Conservation (phyloP, 2,329 filamentous ascomycete species). For the Tolypocladium album region DNA sequence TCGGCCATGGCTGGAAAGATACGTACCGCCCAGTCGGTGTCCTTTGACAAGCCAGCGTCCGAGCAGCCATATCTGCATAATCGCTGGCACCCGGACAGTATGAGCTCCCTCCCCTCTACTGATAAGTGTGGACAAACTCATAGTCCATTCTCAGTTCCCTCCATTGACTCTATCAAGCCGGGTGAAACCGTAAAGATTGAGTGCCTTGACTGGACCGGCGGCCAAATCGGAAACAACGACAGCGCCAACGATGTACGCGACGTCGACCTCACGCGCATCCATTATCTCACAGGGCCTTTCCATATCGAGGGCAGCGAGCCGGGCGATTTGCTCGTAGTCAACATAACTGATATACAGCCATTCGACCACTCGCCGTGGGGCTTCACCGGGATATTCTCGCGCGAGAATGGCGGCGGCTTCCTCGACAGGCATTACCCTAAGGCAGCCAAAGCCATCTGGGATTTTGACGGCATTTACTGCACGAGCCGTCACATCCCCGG, state of each 20-base stretch:
- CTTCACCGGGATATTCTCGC: constrained; percentile 74
- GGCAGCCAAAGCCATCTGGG: constrained; percentile 55
- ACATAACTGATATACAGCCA: constrained; percentile 90
- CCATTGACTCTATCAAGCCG: constrained; percentile 61
- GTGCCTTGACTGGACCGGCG: constrained; percentile 76
- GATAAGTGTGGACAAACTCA: background rate
- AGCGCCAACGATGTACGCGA: constrained; percentile 79
- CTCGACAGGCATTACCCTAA: constrained; percentile 79
- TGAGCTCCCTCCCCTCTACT: constrained; percentile 6
- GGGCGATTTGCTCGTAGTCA: constrained; percentile 74
- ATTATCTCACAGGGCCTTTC: constrained; percentile 85
- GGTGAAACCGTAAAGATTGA: constrained; percentile 89
- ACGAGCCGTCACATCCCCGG: constrained; percentile 78
- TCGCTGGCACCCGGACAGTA: constrained; percentile 87
- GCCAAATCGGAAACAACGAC: constrained; percentile 83
- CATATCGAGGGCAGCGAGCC: constrained; percentile 76
- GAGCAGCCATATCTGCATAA: constrained; percentile 68
- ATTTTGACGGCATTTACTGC: constrained; percentile 55
- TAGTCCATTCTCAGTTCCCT: constrained; percentile 50
- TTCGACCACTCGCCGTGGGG: constrained; percentile 82
- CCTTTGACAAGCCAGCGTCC: constrained; percentile 55
- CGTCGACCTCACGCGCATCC: constrained; percentile 72
- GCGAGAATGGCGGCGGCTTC: constrained; percentile 78
- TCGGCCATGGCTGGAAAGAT: constrained; percentile 32
- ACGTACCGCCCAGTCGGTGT: constrained; percentile 42